phyloP scores from a whole-genome alignment of 2,329 filamentous ascomycete species.

The Ophiostoma tasmaniense region DNA sequence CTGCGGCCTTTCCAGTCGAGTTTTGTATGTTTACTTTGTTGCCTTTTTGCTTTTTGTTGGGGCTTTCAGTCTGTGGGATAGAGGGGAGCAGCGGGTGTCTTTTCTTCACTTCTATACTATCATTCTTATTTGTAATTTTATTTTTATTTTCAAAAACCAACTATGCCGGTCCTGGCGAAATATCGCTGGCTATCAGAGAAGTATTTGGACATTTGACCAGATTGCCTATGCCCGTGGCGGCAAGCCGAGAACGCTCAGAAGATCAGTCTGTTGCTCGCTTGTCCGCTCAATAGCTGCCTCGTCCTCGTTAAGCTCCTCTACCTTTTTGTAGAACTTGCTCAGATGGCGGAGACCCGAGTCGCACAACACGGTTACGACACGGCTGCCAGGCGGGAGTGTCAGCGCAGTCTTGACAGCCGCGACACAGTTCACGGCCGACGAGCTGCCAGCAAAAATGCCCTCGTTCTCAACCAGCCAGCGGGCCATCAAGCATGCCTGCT shows the following conservation, averaged over 20 bases:
- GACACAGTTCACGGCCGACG: conserved; percentile 92
- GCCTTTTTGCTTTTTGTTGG: conserved; percentile 3
- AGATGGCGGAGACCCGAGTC: conserved; percentile 76
- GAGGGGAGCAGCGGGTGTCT: conserved; percentile 1
- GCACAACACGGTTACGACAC: conserved; percentile 75
- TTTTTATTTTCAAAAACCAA: background rate
- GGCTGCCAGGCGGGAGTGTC: conserved; percentile 50
- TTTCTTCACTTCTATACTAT: background rate
- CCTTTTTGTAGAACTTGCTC: conserved; percentile 75
- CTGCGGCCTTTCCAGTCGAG: background rate
- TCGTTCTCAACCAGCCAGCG: conserved; percentile 92
- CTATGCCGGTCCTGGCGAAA: too few species aligned
- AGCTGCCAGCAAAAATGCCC: conserved; percentile 89
- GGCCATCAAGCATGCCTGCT: conserved; percentile 89
- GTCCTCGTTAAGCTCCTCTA: conserved; percentile 53
- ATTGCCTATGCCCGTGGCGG: conserved; percentile 18
- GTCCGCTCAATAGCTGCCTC: conserved; percentile 8
- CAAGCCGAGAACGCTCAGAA: conserved; percentile 45
- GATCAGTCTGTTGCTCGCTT: conserved; percentile 25
- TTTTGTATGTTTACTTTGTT: background rate
- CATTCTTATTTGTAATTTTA: background rate
- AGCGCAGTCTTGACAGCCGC: conserved; percentile 64
- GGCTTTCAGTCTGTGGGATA: background rate
- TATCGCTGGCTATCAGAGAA: too few species aligned
- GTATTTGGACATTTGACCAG: background rate